Conservation (phyloP, 2,329 filamentous ascomycete species). For the Camillea tinctor region DNA sequence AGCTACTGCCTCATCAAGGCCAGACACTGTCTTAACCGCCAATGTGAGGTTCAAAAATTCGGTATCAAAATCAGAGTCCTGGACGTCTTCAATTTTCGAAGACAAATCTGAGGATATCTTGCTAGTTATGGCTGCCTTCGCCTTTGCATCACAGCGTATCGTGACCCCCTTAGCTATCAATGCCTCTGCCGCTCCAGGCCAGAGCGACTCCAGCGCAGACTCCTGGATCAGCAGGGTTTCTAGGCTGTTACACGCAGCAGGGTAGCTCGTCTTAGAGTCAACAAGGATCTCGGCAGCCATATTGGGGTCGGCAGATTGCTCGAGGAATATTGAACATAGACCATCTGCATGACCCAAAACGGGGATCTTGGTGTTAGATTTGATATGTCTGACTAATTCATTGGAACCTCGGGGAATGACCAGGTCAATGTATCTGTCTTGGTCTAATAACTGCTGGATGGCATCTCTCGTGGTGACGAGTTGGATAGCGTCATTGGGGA, state of each 20-base stretch:
- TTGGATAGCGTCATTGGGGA: conserved; percentile 86
- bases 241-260: conserved; percentile 91
- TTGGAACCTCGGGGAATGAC: conserved; percentile 92
- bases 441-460: conserved; percentile 80
- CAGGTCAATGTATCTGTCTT: conserved; percentile 87
- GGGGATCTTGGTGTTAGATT: conserved; percentile 87
- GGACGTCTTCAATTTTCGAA: conserved; percentile 61
- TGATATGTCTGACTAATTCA: conserved; percentile 86
- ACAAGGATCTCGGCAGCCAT: conserved; percentile 76
- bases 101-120: conserved; percentile 40
- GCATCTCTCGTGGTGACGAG: conserved; percentile 91
- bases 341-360: conserved; percentile 96
- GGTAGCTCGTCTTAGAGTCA: conserved; percentile 92
- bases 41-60: conserved; percentile 86
- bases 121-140: conserved; percentile 61
- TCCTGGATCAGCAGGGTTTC: conserved; percentile 88
- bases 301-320: conserved; percentile 69
- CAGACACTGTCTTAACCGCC: conserved; percentile 75
- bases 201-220: conserved; percentile 61
- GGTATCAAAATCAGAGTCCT: conserved; percentile 73
- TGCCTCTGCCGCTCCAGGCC: conserved; percentile 71
- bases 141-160: conserved; percentile 73
- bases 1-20: conserved; percentile 67
- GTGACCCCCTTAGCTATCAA: conserved; percentile 75
- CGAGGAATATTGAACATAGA: conserved; percentile 83